Percentiles rank a stretch among this genome's conserved stretches.
These are phyloP conservation scores for Candida pseudoglaebosa DNA, from an alignment of 805 yeast genomes.

Conservation along the genomic window DNA sequence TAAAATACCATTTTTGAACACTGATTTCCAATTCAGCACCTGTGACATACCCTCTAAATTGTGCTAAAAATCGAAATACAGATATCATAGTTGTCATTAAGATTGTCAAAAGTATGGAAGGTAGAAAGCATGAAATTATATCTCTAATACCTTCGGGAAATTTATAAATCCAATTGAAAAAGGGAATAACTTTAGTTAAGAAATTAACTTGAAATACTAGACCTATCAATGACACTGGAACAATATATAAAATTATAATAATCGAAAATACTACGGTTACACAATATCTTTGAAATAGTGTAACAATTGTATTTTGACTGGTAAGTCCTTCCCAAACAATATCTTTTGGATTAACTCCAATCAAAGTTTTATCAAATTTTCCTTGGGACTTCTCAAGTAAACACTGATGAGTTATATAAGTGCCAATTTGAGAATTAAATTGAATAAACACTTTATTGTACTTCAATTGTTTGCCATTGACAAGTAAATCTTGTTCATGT, in stretches of 20 bases:
- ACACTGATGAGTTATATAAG: slow-evolving; percentile 63
- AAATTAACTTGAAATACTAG: slow-evolving; percentile 71
- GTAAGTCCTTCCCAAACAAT: slow-evolving; percentile 66
- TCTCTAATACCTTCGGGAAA: slow-evolving; percentile 53
- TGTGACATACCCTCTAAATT: slow-evolving; percentile 55
- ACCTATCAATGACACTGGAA: slow-evolving; percentile 82
- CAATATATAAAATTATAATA: slow-evolving; percentile 60
- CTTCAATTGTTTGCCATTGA: slow-evolving; percentile 18
- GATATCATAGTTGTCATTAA: slow-evolving; percentile 61
- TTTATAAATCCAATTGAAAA: slow-evolving; percentile 49
- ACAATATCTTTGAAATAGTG: slow-evolving; percentile 34
- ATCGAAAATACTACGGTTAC: slow-evolving; percentile 45
- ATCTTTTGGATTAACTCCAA: slow-evolving; percentile 62
- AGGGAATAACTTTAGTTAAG: slow-evolving; percentile 57
- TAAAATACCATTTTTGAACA: slow-evolving; percentile 73
- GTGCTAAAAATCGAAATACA: slow-evolving; percentile 52
- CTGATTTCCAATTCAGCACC: slow-evolving; percentile 64
- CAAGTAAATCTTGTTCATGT: slow-evolving; percentile 13
- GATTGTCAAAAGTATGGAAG: slow-evolving; percentile 60
- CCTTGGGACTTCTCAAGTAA: slow-evolving; percentile 43
- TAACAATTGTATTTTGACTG: slow-evolving; percentile 31
- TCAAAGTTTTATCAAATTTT: slow-evolving; percentile 37
- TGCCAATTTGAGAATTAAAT: slow-evolving; percentile 53
- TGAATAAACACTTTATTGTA: slow-evolving; percentile 54
- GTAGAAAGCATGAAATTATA: slow-evolving; percentile 58